Base-by-base conservation (phyloP, 768 basidiomycete genomes). In the Lyophyllum atratum region DNA sequence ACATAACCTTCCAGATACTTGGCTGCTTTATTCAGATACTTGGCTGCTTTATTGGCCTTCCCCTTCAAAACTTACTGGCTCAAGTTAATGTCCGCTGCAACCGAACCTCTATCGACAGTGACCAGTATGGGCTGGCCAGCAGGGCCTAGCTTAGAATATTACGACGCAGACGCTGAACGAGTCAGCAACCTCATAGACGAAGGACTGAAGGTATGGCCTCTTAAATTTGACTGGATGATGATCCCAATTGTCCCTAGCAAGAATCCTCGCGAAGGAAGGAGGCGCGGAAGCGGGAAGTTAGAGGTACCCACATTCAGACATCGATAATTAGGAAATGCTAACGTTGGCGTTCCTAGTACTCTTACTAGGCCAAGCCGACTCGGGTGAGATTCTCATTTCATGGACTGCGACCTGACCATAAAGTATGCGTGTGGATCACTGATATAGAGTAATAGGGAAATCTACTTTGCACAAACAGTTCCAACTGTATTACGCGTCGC, bases 381-480 rank as follows among this genome's bases (percentile, higher is more conserved):
- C 62, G n/a, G 62, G 62, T 54, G 49, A 42, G 40, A 53, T 3
- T 12, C 8, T 15, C n/a, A n/a, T 19, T 5, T 11, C 21, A 42
- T 44, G 15, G 8, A 22, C 15, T 46, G 19, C 22, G 17, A 19
- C 22, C 5, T 21, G 14, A 14, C 6, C 12, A 15, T 37, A 31
- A n/a, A n/a, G n/a, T 37, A 9, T 37, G 34, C 11, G 8, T 15
- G 3, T 47, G 4, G 15, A 21, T 37, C n/a, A 28, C 33, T 47
- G 22, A 52, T 22, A 22, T 28, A 19, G 28, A 17, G 48, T 22
- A n/a, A 39, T 28, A 63, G 62, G 62, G 29, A 63, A 63, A 33
- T 63, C 62, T 28, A 63, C 62, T 29, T 42, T 63, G 39, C 59
- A 63, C 28, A 63, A 63, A 40, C 62, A 63, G 28, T 63, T 63